A percentile compares a stretch with the other conserved stretches of the same genome.
These are phyloP conservation scores for Flaveria bidentis DNA, from an alignment of 129 eudicot species.

Conservation along the genomic window DNA sequence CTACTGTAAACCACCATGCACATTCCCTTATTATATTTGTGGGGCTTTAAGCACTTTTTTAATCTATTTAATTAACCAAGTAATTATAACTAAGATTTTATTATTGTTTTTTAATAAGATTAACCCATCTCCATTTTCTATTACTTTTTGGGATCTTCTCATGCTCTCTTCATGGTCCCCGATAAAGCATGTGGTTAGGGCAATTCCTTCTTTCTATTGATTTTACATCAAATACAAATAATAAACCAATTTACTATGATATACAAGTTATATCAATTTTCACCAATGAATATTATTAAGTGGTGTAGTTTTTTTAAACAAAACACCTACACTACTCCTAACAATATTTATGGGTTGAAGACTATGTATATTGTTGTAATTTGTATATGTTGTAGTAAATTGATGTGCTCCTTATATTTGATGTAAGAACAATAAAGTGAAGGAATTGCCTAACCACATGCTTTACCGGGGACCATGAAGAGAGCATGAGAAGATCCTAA, in stretches of 20 bases:
- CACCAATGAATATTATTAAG: neutral
- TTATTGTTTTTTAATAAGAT: neutral
- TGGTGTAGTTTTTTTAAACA: too few relatives aligned
- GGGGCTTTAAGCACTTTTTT: conserved; percentile 3
- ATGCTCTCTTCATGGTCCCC: conserved; percentile 37
- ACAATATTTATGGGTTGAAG: neutral
- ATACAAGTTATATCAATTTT: neutral
- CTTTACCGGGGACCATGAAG: conserved; percentile 32
- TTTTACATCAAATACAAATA: neutral
- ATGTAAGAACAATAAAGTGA: neutral
- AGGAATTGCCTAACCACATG: conserved; percentile 28
- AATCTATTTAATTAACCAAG: neutral
- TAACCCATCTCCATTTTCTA: conserved; percentile 21
- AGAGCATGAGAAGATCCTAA: conserved; percentile 37
- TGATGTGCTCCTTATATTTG: neutral
- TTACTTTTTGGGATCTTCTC: conserved; percentile 37
- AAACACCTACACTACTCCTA: too few relatives aligned
- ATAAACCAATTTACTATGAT: neutral
- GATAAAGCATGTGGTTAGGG: conserved; percentile 31
- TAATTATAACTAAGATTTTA: conserved; percentile 28
- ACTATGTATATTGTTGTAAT: neutral
- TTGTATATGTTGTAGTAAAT: neutral
- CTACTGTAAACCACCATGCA: conserved; percentile 39
- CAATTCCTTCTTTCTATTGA: neutral
- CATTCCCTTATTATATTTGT: conserved; percentile 25